phyloP scores from a whole-genome alignment of 352 stramenopile genomes.

The Phytophthora quininea region DNA sequence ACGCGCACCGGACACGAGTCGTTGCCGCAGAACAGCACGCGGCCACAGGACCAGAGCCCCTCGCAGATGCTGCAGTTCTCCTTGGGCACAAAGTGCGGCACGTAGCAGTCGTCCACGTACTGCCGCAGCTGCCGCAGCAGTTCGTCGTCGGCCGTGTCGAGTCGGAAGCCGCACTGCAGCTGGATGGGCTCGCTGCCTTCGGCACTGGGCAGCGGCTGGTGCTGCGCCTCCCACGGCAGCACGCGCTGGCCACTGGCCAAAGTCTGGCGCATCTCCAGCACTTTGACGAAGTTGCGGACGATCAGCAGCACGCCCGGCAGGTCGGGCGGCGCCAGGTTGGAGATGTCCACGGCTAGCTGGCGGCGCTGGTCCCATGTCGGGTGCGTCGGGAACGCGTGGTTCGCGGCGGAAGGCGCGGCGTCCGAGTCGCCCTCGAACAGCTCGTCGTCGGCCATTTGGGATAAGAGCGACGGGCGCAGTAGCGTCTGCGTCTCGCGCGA shows the following conservation, averaged over 20 bases:
- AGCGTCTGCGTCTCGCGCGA: too few relatives aligned
- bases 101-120: conserved; percentile 83
- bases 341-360: conserved; percentile 67
- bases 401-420: conserved; percentile 17
- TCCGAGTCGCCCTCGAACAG: conserved; percentile 33
- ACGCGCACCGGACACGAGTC: conserved; percentile 68
- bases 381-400: conserved; percentile 27
- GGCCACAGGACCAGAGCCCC: conserved; percentile 80
- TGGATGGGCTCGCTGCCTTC: conserved; percentile 35
- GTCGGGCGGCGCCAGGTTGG: conserved; percentile 70
- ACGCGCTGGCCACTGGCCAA: conserved; percentile 27
- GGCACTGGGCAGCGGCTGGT: conserved; percentile 9
- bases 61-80: conserved; percentile 85
- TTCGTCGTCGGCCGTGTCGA: conserved; percentile 60
- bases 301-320: conserved; percentile 69
- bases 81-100: conserved; percentile 72
- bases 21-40: conserved; percentile 70
- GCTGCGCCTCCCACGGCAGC: conserved; percentile 28
- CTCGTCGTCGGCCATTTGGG: conserved; percentile 18
- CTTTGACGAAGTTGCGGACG: conserved; percentile 47
- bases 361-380: conserved; percentile 78
- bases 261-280: conserved; percentile 39
- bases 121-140: conserved; percentile 64
- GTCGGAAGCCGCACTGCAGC: conserved; percentile 63
- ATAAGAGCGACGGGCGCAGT: too few relatives aligned